Base-by-base conservation (phyloP, 2,329 filamentous ascomycete species). In the Seiridium unicorne region DNA sequence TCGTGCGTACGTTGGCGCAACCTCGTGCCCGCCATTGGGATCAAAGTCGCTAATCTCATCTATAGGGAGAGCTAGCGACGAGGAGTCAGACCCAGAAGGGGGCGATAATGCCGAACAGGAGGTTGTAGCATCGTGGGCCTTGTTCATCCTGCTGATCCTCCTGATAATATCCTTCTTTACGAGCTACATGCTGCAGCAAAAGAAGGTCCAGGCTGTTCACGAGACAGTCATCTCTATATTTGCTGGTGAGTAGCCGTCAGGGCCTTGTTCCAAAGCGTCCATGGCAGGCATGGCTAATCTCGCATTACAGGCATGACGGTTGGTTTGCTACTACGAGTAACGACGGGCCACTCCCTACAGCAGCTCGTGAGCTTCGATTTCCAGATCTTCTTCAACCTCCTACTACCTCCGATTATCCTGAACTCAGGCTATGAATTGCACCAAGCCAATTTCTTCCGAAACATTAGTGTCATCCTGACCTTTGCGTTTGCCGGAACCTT, bases 171-270 rank as follows among this genome's bases (percentile, higher is more conserved):
- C 95, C 63, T 91, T 99, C 69, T 96, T 98, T 76, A 96, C 93
- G 49, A 97, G 93, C 82, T 99, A 99, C 79, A 90, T 96, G 67
- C 85, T 99, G 62, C 94, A 98, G 77, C 92, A 95, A 79, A 93
- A 92, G 78, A 97, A 96, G 79, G 93, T 99, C 60, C 95, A 97
- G 71, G 95, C 95, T 35, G 90, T 99, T 58, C 95, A 99, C 76
- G 95, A 99, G 80, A 99, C 95, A 1, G 95, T 98, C 69, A 88
- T 99, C 63, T 98, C 94, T 63, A 99, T 99, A 73, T 98, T 99
- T 79, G 93, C 93, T 60, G 93, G 93, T 93, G 61, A 46, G 65
- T 64, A 60, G 38, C 60, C 18, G 18, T 26, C 18, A 26, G 18
- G 18, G 18, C 18, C 18, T 26, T 26, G 38, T 42, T 42, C 48